Evolutionary conservation across 768 basidiomycete genomes (phyloP).

Genomic region (Peribolospora baueri): DNA sequence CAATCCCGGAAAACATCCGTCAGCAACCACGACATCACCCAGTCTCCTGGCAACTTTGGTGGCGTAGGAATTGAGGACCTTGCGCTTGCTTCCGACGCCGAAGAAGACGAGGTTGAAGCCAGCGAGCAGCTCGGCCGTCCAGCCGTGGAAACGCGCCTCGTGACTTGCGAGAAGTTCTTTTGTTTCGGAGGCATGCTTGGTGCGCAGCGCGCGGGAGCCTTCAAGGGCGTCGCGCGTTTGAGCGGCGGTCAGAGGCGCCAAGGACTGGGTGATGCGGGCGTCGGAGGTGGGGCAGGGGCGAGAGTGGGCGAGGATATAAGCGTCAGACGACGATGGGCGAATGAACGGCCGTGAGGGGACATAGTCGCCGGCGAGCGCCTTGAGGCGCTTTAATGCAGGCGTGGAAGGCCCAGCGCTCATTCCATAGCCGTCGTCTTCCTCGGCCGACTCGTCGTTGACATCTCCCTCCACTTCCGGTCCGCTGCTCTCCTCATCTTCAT

Average conservation of each 20-base stretch:
- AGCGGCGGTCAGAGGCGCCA: conserved; percentile 36
- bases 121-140: conserved; percentile 43
- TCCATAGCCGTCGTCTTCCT: conserved; percentile 5
- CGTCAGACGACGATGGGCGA: conserved; percentile 51
- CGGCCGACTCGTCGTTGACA: conserved; percentile 6
- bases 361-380: conserved; percentile 1
- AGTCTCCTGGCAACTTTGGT: conserved; percentile 24
- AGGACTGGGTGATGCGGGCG: conserved; percentile 46
- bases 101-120: conserved; percentile 77
- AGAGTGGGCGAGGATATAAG: conserved; percentile 37
- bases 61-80: conserved; percentile 50
- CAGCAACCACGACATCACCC: conserved; percentile 52
- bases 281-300: conserved; percentile 43
- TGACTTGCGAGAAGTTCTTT: background rate
- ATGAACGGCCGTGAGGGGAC: conserved; percentile 19
- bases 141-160: conserved; percentile 30
- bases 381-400: conserved; percentile 2
- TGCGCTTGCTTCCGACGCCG: conserved; percentile 70
- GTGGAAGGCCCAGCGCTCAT: background rate
- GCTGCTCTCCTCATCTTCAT: background rate
- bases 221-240: conserved; percentile 3
- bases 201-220: background rate
- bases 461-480: background rate
- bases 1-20: conserved; percentile 50
- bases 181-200: background rate